Base-by-base conservation (phyloP, 257 asterid genomes). In the Plantago major region DNA sequence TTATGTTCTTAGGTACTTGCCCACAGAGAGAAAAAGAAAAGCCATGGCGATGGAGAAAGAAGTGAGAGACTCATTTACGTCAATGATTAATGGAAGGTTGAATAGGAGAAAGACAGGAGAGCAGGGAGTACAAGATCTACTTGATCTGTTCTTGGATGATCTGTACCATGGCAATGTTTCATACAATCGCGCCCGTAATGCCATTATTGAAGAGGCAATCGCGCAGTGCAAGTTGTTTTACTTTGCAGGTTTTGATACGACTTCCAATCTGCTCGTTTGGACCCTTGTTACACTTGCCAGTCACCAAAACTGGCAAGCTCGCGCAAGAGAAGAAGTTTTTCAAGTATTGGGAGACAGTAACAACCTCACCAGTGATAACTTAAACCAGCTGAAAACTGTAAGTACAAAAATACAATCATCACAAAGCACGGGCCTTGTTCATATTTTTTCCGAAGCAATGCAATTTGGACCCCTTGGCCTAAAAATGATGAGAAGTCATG, bases 351-450 rank as follows among this genome's bases (percentile, higher is more conserved):
- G 73, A 8, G 28, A 28, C 26, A 18, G 15, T 17, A 40, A 42
- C 8, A 19, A 51, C 5, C 6, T 50, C 55, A 50, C 18, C 14
- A 14, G 11, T 16, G 69, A 66, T 1, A 3, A 11, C 7, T 9
- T 72, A 17, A 60, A 16, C 26, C 72, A 71, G 17, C 60, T 71
- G 37, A 71, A 65, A 59, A 44, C 38, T 10, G 75, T 71, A 58
- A 58, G 75, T 30, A 56, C 16, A 22, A 50, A 10, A 5, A 33
- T 33, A 33, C 8, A 7, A 33, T 33, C 6, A 33, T 33, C 40
- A 33, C 6, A 33, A 22, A 33, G 40, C 40, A 4, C 6, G 8
- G 40, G 6, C 55, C 33, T 17, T 50, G 18, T 3, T n/a, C 11
- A 5, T 8, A 9, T 50, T 50, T 50, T 17, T 49, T 17, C 4